Base-by-base conservation (phyloP, 2,329 filamentous ascomycete genomes). In the Pseudonectria buxi region DNA sequence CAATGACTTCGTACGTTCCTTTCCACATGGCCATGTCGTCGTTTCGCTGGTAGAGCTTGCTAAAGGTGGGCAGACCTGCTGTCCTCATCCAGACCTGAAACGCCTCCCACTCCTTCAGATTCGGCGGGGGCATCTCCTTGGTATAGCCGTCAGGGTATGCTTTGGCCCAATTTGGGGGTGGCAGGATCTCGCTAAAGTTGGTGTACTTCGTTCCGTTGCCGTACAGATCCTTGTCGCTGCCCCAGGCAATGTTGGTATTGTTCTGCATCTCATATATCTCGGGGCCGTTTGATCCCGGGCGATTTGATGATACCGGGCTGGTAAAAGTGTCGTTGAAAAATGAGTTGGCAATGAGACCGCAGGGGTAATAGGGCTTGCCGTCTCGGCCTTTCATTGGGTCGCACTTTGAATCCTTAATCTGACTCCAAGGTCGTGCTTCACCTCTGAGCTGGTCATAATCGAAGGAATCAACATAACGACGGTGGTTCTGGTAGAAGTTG, bases 51-150 rank as follows among this genome's bases (percentile, higher is more conserved):
- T 87, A 86, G 30, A 98, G 70, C 67, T 98, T 98, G 74, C 86
- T 95, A 59, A 98, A 98, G 5, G 83, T 83, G 1, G 92, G 92
- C 51, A 96, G 67, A 39, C 90, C 92, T 15, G 92, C 92, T 2
- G 94, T 94, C 51, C 92, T 81, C 92, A 98, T 98, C 92, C 92
- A 98, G 14, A 96, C 89, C 64, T 95, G 89, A 61, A 98, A 94
- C 28, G 80, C 78, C 59, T 95, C 84, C 64, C 87, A 81, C 1
- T 78, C 65, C 44, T 81, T 72, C 13, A 96, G 61, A 50, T 92
- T 64, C 0, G 88, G 87, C 14, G 86, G 79, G 2, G 74, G 76
- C 33, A 73, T 71, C 1, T 74, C 64, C 0, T 68, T 59, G 3
- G 74, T 81, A 56, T 95, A 95, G 42, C 74, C 76, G 26, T 81